Evolutionary conservation across 2,329 filamentous ascomycete species (phyloP).

Genomic region (Calonectria honghensis): DNA sequence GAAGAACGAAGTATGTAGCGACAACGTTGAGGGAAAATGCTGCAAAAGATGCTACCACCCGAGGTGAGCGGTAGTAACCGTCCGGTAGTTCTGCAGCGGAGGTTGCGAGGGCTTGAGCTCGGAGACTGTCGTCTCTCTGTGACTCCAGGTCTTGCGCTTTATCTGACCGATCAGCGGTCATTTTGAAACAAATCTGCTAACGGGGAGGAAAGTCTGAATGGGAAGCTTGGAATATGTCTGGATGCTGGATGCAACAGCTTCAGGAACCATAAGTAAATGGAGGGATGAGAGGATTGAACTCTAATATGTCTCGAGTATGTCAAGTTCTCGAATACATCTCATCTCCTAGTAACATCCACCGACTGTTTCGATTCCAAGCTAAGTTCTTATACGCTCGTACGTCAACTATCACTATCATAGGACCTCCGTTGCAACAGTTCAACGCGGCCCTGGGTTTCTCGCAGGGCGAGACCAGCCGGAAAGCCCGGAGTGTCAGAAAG

Average conservation of each 20-base stretch:
- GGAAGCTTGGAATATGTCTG: slow-evolving; percentile 10
- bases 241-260: slow-evolving; percentile 9
- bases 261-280: slow-evolving; percentile 11
- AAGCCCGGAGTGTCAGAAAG: slow-evolving; percentile 6
- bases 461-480: slow-evolving; percentile 13
- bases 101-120: slow-evolving; percentile 12
- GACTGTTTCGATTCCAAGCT: slow-evolving; percentile 1
- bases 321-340: slow-evolving; percentile 5
- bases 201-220: background rate
- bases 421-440: background rate
- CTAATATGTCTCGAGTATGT: slow-evolving; percentile 4
- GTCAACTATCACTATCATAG: slow-evolving; percentile 4
- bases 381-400: slow-evolving; percentile 1
- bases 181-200: slow-evolving; percentile 2
- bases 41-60: slow-evolving; percentile 11
- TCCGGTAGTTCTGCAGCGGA: slow-evolving; percentile 11
- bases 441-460: slow-evolving; percentile 3
- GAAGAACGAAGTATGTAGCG: slow-evolving; percentile 16
- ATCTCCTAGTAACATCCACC: slow-evolving; percentile 6
- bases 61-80: slow-evolving; percentile 15
- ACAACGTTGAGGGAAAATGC: slow-evolving; percentile 17
- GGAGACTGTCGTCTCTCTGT: slow-evolving; percentile 5
- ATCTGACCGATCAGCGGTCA: slow-evolving; percentile 7
- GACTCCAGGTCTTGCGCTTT: slow-evolving; percentile 8
- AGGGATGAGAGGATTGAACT: slow-evolving; percentile 14